Base-by-base conservation (phyloP, 2,329 filamentous ascomycete genomes). In the Emydomyces testavorans region DNA sequence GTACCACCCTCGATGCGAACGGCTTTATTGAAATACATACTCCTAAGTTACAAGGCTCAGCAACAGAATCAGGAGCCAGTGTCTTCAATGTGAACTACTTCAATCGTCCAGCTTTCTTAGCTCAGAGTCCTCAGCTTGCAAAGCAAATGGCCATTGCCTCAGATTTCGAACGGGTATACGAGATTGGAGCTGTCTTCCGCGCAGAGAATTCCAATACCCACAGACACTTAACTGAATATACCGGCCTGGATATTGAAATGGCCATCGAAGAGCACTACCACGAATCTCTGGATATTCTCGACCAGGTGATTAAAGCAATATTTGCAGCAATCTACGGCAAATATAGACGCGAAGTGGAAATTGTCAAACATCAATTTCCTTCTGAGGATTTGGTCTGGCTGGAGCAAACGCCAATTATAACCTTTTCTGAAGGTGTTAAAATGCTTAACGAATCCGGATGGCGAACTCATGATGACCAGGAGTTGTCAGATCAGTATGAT, bases 121-220 rank as follows among this genome's bases (percentile, higher is more conserved):
- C 89, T 0, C 89, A 95, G 68, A 93, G 85, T 52, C 89, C 89
- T 5, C 89, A 95, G 65, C 67, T 95, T 54, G 85, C 86, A 46
- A 95, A 95, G 69, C 89, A 95, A 65, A 90, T 94, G 84, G 78
- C 80, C 44, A 87, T 95, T 34, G 85, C 87, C 4, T 82, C 88
- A 23, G 89, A 95, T 62, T 92, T 94, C 61, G 82, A 83, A 49
- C 80, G 82, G 43, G 89, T 95, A 5, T 95, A 90, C 59, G 89
- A 95, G 62, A 82, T 92, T 54, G 86, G 86, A 13, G 81, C 85
- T 1, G 88, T 95, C 5, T 95, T 95, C 74, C 80, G 89, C 56
- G 89, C 89, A 0, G 89, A 95, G 63, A 93, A 95, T 70, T 93
- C 85, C 61, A 95, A 95, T 65, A 95, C 89, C 0, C 89, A 94